These are phyloP conservation scores for Lichtheimia ramosa DNA, from an alignment of 371 early-diverging fungal species.

Conservation along the genomic window DNA sequence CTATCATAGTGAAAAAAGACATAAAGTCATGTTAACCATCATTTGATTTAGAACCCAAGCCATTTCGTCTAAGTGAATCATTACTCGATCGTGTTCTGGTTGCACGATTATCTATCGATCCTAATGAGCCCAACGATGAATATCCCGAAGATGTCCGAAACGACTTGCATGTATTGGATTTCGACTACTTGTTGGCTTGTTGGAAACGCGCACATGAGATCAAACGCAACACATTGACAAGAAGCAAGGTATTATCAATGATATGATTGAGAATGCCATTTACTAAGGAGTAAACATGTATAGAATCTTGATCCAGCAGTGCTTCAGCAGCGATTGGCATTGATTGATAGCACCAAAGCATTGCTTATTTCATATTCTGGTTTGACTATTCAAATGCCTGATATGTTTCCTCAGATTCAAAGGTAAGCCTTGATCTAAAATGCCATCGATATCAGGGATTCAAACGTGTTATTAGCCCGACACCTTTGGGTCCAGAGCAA, in stretches of 20 bases:
- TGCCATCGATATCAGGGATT: slow-evolving; percentile 16
- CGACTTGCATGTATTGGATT: slow-evolving; percentile 47
- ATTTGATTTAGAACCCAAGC: slow-evolving; percentile 27
- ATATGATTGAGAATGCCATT: neutral
- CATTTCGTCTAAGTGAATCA: slow-evolving; percentile 49
- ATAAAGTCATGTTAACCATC: neutral
- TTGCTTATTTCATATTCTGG: slow-evolving; percentile 85
- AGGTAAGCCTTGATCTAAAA: slow-evolving; percentile 36
- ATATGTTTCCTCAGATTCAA: slow-evolving; percentile 83
- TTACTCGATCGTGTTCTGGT: slow-evolving; percentile 76
- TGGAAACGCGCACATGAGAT: slow-evolving; percentile 74
- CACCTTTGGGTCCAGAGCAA: slow-evolving; percentile 29
- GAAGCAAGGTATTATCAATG: slow-evolving; percentile 50
- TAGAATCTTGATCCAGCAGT: slow-evolving; percentile 58
- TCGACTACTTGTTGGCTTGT: slow-evolving; percentile 78
- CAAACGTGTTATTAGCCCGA: slow-evolving; percentile 21
- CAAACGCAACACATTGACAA: slow-evolving; percentile 38
- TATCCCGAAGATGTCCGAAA: slow-evolving; percentile 42
- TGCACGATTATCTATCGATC: slow-evolving; percentile 72
- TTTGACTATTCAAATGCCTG: slow-evolving; percentile 80
- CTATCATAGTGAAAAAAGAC: neutral
- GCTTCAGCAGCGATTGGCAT: slow-evolving; percentile 57
- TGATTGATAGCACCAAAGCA: slow-evolving; percentile 52
- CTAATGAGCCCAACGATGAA: slow-evolving; percentile 41
- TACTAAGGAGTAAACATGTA: slow-evolving; percentile 3